Evolutionary conservation across 2,329 filamentous ascomycete species (phyloP), one percentile per base, ranked within the genome.

Genomic region (Venturia effusa): DNA sequence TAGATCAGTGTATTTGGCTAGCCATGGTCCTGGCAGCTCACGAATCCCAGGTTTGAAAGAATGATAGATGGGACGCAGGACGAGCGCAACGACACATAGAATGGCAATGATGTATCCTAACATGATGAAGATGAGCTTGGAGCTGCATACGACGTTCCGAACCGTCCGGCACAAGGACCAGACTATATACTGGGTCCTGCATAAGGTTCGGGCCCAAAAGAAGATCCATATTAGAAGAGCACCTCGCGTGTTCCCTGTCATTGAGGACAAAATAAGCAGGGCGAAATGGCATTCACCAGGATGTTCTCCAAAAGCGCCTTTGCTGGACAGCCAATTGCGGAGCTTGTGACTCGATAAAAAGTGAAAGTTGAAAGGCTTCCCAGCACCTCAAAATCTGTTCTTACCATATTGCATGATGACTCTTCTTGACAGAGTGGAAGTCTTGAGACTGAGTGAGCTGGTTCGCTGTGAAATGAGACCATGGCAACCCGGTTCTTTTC

Each of bases 21-120:
- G n/a, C 34, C 34, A 61, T 41, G 59, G 59, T 32, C 59, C 59
- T n/a, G 59, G 59, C 27, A 45, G 37, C 3, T 61, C 27, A 11
- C 34, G 41, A 32, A 61, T 17, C 13, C 40, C 59, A 41, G 37
- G 59, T 27, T 43, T 41, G 40, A n/a, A 48, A 32, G 40, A 41
- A 5, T 22, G 45, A 24, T 61, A 45, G 10, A 61, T 27, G 19
- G 19, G 17, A 24, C 30, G 32, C n/a, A 41, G n/a, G 19, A 59
- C 22, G 8, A 59, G 17, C 30, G 55, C 55, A 22, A 59, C 22
- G 22, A 32, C 27, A 22, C 32, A n/a, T 17, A 41, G 30, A 15
- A 41, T 11, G 13, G 32, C 30, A 27, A 59, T 39, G 17, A 59
- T 54, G 15, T 54, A 54, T 54, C 3, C 10, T 19, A 54, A 54